phyloP scores from a whole-genome alignment of 2,329 filamentous ascomycete genomes.

The Teratosphaeria epicoccoides region DNA sequence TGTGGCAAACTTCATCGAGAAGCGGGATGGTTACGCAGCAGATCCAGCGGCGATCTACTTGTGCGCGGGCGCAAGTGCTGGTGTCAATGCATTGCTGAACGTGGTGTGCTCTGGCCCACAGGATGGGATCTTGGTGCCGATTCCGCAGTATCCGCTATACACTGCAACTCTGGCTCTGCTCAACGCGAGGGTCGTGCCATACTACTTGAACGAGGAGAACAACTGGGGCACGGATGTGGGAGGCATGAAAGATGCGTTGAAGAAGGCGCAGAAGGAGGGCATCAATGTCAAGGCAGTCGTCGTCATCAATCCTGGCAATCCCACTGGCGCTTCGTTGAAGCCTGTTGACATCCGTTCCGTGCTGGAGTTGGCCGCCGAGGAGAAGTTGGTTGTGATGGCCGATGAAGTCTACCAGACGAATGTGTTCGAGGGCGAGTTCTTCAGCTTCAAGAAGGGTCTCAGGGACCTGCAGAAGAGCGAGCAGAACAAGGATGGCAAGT shows the following conservation, averaged over 20 bases:
- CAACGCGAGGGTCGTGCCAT: constrained; percentile 79
- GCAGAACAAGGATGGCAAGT: constrained; percentile 58
- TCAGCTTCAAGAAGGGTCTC: constrained; percentile 87
- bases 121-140: constrained; percentile 81
- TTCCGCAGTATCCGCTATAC: constrained; percentile 96
- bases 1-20: constrained; percentile 84
- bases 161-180: constrained; percentile 82
- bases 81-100: constrained; percentile 86
- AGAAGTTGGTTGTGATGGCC: constrained; percentile 80
- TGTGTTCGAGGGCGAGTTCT: constrained; percentile 87
- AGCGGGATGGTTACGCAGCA: constrained; percentile 76
- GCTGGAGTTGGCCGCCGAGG: constrained; percentile 74
- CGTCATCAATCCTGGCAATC: constrained; percentile 97
- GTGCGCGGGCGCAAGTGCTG: constrained; percentile 81
- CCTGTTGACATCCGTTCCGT: constrained; percentile 71
- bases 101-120: constrained; percentile 69
- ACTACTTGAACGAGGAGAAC: constrained; percentile 78
- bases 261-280: constrained; percentile 63
- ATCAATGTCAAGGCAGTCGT: constrained; percentile 86
- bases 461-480: constrained; percentile 61
- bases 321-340: constrained; percentile 77
- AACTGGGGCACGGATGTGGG: constrained; percentile 80
- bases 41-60: constrained; percentile 77
- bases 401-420: constrained; percentile 99
- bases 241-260: constrained; percentile 63